phyloP scores from a whole-genome alignment of 768 basidiomycete genomes.

The Trametes maxima region DNA sequence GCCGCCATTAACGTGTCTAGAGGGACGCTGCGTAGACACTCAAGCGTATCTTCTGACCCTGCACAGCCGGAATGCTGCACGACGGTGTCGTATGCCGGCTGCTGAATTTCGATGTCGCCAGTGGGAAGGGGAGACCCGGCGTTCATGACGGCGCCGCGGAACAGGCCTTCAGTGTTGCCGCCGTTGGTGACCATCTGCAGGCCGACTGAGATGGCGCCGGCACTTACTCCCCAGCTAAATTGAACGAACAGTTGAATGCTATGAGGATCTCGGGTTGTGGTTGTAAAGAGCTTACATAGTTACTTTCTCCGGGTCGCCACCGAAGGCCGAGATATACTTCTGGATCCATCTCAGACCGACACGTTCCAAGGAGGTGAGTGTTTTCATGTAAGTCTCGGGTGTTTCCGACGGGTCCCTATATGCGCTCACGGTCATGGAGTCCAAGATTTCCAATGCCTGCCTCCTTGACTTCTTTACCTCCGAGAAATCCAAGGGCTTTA shows the following conservation, averaged over 20 bases:
- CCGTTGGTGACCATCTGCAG: constrained; percentile 30
- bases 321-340: constrained; percentile 42
- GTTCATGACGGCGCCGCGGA: constrained; percentile 42
- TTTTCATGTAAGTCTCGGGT: not conserved
- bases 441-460: constrained; percentile 48
- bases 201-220: constrained; percentile 40
- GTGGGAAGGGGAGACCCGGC: constrained; percentile 15
- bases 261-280: not conserved
- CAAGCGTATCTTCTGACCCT: constrained; percentile 11
- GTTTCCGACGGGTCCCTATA: not conserved
- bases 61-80: constrained; percentile 14
- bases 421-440: constrained; percentile 46
- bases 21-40: constrained; percentile 23
- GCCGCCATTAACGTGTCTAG: constrained; percentile 14
- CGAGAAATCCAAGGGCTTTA: constrained; percentile 42
- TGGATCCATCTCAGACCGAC: constrained; percentile 47
- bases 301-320: constrained; percentile 46
- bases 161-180: constrained; percentile 27
- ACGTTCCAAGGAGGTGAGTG: constrained; percentile 30
- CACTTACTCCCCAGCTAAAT: constrained; percentile 36
- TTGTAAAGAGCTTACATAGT: constrained; percentile 33
- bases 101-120: not conserved
- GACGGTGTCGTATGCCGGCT: constrained; percentile 4
- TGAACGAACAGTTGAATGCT: too few relatives aligned
- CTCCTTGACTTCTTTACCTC: constrained; percentile 39